Percentiles rank a stretch among this genome's conserved stretches.
These are phyloP conservation scores for Vaccinium vitisidaea DNA, from an alignment of 148 eudicot species.

Conservation along the genomic window DNA sequence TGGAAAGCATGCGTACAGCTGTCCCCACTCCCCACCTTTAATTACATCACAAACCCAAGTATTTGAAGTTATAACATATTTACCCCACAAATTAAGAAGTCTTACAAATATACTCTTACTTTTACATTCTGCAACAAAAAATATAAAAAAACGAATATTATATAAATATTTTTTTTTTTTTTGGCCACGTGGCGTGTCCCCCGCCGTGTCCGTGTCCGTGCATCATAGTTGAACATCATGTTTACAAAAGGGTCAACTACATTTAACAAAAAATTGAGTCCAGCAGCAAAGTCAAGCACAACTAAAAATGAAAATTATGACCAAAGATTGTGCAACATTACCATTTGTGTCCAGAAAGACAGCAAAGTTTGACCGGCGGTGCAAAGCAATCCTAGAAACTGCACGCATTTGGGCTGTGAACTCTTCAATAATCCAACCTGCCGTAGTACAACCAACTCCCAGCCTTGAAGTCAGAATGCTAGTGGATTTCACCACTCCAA, in stretches of 20 bases:
- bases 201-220: no score
- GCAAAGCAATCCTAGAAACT: conserved; percentile 92
- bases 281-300: not conserved
- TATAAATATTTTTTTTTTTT: no score
- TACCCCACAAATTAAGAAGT: no score
- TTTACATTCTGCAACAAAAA: no score
- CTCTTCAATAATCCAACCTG: conserved; percentile 93
- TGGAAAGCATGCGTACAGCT: no score
- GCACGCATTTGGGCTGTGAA: conserved; percentile 98
- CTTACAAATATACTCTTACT: no score
- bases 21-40: no score
- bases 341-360: conserved; percentile 83
- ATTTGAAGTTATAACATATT: no score
- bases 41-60: no score
- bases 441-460: conserved; percentile 70
- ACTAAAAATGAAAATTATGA: conserved; percentile 12
- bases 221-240: not conserved
- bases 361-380: conserved; percentile 88
- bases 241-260: not conserved
- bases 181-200: no score
- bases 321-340: conserved; percentile 25
- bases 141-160: not conserved
- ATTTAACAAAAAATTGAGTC: not conserved
- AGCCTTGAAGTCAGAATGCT: conserved; percentile 67
- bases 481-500: conserved; percentile 85